Conservation (phyloP, 805 yeast species). For the Millerago galiae region DNA sequence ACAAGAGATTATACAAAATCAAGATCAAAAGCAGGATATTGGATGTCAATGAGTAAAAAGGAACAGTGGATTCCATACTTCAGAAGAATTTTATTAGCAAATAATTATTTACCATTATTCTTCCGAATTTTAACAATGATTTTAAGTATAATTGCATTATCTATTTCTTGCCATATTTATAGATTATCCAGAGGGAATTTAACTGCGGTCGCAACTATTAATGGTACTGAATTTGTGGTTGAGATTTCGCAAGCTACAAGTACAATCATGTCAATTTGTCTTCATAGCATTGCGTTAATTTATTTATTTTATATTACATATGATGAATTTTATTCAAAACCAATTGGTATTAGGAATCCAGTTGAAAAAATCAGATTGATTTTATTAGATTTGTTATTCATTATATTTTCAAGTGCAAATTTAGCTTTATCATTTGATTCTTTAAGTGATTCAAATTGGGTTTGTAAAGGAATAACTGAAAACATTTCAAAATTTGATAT, state of each 20-base stretch:
- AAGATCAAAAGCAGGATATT: slow-evolving; percentile 54
- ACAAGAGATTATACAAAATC: slow-evolving; percentile 33
- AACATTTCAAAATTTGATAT: slow-evolving; percentile 26
- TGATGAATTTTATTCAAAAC: slow-evolving; percentile 90
- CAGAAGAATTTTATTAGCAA: slow-evolving; percentile 53
- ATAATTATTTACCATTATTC: slow-evolving; percentile 76
- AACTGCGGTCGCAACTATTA: not conserved
- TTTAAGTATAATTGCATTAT: slow-evolving; percentile 64
- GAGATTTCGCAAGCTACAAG: slow-evolving; percentile 71
- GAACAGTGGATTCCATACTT: slow-evolving; percentile 60
- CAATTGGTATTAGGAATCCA: slow-evolving; percentile 84
- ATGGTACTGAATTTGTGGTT: slow-evolving; percentile 6
- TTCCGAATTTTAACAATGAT: slow-evolving; percentile 56
- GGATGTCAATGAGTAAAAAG: slow-evolving; percentile 60
- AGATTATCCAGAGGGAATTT: slow-evolving; percentile 24
- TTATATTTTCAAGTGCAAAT: slow-evolving; percentile 85
- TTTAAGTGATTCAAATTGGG: slow-evolving; percentile 77
- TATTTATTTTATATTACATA: slow-evolving; percentile 78
- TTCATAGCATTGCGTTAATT: slow-evolving; percentile 69
- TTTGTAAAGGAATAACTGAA: slow-evolving; percentile 35
- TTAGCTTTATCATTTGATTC: slow-evolving; percentile 81
- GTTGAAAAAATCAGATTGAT: slow-evolving; percentile 75
- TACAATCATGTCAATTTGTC: slow-evolving; percentile 87
- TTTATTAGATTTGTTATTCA: slow-evolving; percentile 76
- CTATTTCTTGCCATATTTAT: slow-evolving; percentile 58